Conservation (phyloP, 345 rosid genomes). For the Ceriops decandra region DNA sequence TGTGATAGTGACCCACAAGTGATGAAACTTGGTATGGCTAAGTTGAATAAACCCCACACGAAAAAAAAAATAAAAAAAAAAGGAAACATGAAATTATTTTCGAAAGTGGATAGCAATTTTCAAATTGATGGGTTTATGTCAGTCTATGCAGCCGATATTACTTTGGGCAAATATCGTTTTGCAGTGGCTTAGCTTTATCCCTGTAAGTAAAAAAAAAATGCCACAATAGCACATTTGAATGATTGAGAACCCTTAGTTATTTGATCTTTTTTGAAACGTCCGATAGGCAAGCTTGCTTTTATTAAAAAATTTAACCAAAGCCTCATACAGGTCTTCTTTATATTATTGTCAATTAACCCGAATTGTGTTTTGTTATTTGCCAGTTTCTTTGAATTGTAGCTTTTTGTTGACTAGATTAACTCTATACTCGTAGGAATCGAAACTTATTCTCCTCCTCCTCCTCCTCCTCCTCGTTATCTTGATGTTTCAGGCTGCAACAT, state of each 20-base stretch:
- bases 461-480: too few species aligned
- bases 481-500: too few species aligned
- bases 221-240: not conserved
- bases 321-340: not conserved
- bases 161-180: not conserved
- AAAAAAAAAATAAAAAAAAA: not conserved
- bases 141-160: not conserved
- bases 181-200: too few species aligned
- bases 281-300: not conserved
- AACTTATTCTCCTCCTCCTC: too few species aligned
- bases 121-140: not conserved
- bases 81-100: not conserved
- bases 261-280: not conserved
- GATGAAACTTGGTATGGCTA: slow-evolving; percentile 6
- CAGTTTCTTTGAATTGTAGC: not conserved
- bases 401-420: too few species aligned
- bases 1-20: slow-evolving; percentile 20
- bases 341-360: not conserved
- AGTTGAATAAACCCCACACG: slow-evolving; percentile 2
- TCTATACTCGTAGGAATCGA: too few species aligned
- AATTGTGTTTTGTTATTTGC: not conserved
- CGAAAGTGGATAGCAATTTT: not conserved
- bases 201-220: too few species aligned
- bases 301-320: not conserved
- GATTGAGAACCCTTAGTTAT: not conserved